These are phyloP conservation scores for Nigrospora osmanthi DNA, from an alignment of 2,329 filamentous ascomycete genomes.

Conservation along the genomic window DNA sequence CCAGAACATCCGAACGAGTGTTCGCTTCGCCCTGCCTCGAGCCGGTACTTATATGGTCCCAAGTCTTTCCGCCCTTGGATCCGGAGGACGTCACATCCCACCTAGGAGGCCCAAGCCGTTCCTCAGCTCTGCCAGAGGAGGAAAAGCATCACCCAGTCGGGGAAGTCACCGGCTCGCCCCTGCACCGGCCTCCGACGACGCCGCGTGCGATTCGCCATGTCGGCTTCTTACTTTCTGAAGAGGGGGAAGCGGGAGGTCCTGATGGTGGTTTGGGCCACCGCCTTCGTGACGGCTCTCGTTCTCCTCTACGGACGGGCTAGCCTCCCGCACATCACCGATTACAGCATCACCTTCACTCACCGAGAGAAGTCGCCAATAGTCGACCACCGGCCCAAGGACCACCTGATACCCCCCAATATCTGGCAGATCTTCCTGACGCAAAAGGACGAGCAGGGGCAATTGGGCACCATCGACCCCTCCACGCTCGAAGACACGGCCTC, in stretches of 20 bases:
- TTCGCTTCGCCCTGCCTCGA: too few relatives aligned
- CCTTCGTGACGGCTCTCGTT: background rate
- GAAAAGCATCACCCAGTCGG: too few relatives aligned
- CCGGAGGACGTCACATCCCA: too few relatives aligned
- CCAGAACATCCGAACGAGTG: too few relatives aligned
- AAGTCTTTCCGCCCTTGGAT: too few relatives aligned
- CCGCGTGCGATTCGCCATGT: background rate
- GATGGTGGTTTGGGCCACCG: background rate
- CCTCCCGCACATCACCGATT: background rate
- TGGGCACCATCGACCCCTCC: background rate
- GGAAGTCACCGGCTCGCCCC: too few relatives aligned
- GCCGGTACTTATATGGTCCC: too few relatives aligned
- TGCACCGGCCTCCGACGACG: background rate
- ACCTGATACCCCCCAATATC: background rate
- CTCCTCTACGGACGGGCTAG: background rate
- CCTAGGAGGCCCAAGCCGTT: too few relatives aligned
- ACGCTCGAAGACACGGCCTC: background rate
- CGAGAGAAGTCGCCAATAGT: too few relatives aligned
- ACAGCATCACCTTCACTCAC: background rate
- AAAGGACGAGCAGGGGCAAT: background rate
- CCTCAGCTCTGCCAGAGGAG: too few relatives aligned
- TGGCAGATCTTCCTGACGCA: conserved; percentile 1
- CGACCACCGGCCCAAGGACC: background rate
- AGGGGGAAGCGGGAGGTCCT: background rate
- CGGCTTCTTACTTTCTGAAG: background rate